Conservation (phyloP, 768 basidiomycete species). For the Obba rivulosa region DNA sequence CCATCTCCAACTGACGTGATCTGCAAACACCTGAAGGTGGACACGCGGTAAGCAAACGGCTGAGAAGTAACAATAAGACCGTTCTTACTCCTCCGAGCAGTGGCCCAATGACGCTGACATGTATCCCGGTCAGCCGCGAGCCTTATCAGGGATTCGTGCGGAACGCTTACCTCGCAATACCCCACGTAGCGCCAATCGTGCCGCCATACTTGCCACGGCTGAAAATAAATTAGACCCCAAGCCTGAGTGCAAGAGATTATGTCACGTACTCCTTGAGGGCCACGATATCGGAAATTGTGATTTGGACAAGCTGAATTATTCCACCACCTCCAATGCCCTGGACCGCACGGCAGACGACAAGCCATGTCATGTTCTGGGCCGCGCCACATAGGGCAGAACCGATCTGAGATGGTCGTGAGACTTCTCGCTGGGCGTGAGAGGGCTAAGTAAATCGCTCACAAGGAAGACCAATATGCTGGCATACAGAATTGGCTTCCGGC, state of each 20-base stretch:
- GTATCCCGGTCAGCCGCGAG: background rate
- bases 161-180: slow-evolving; percentile 44
- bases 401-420: slow-evolving; percentile 34
- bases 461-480: slow-evolving; percentile 62
- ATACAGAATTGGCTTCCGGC: slow-evolving; percentile 70
- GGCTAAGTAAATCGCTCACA: slow-evolving; percentile 29
- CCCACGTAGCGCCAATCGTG: slow-evolving; percentile 76
- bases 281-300: slow-evolving; percentile 80
- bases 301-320: slow-evolving; percentile 70
- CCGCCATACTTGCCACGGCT: slow-evolving; percentile 80
- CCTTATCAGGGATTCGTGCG: background rate
- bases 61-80: background rate
- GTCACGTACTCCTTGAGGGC: slow-evolving; percentile 63
- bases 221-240: background rate
- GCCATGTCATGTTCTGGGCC: slow-evolving; percentile 73
- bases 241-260: background rate
- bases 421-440: background rate
- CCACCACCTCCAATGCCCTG: slow-evolving; percentile 85
- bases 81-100: slow-evolving; percentile 72
- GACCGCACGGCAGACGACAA: slow-evolving; percentile 70
- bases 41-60: background rate
- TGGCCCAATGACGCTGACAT: slow-evolving; percentile 60
- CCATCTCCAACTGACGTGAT: slow-evolving; percentile 81
- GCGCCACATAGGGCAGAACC: slow-evolving; percentile 81
- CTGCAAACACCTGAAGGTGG: slow-evolving; percentile 50